Conservation (phyloP, 2,329 filamentous ascomycete species). For the Davidsoniella australis region DNA sequence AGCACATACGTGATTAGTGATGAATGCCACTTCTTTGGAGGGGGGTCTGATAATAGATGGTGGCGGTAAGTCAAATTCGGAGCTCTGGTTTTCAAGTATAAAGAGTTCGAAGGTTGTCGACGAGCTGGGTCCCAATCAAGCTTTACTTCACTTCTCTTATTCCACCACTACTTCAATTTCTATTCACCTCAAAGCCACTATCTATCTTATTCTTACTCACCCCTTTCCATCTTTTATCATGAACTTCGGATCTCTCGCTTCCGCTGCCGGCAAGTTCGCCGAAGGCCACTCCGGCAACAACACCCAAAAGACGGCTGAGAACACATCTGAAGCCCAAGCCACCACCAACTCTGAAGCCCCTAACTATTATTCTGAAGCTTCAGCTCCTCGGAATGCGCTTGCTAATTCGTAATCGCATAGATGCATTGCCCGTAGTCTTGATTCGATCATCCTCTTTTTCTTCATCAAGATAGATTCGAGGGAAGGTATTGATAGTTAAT, state of each 20-base stretch:
- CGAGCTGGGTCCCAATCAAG: too few species aligned
- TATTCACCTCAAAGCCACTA: background rate
- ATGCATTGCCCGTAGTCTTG: too few species aligned
- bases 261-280: conserved; percentile 15
- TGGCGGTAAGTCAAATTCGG: too few species aligned
- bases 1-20: too few species aligned
- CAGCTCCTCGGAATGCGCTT: background rate
- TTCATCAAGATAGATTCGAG: too few species aligned
- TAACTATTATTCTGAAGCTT: background rate
- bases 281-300: conserved; percentile 10
- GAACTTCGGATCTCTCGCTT: conserved; percentile 16
- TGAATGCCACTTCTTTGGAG: too few species aligned
- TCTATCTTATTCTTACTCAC: background rate
- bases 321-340: conserved; percentile 2
- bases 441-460: too few species aligned
- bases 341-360: background rate
- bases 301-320: conserved; percentile 1
- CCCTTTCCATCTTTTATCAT: conserved; percentile 11
- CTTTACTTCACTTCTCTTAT: background rate
- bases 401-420: too few species aligned
- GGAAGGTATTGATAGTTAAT: too few species aligned
- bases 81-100: too few species aligned
- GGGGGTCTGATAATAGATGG: too few species aligned
- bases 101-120: too few species aligned
- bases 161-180: background rate